Evolutionary conservation across 2,329 filamentous ascomycete genomes (phyloP).

Genomic region (Nectriaceae sp.): DNA sequence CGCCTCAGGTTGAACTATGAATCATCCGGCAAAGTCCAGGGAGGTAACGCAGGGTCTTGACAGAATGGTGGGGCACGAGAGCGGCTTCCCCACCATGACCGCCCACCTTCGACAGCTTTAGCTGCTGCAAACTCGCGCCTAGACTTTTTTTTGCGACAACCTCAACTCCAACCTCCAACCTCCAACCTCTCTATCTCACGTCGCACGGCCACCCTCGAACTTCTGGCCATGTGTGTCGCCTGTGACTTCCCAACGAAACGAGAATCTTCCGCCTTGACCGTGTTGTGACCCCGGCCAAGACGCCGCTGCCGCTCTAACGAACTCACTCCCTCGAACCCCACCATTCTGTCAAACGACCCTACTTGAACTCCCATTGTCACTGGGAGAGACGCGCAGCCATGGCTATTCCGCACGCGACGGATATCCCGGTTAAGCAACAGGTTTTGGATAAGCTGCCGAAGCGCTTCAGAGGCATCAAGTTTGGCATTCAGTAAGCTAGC

Average conservation of each 20-base stretch:
- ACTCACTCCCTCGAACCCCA: background rate
- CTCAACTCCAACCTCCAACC: slow-evolving; percentile 2
- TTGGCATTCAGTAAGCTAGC: slow-evolving; percentile 78
- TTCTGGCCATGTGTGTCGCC: slow-evolving; percentile 23
- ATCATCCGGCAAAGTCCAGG: slow-evolving; percentile 6
- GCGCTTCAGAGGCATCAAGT: slow-evolving; percentile 90
- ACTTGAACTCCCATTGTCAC: too few relatives aligned
- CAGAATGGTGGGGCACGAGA: slow-evolving; percentile 32
- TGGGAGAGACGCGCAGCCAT: too few relatives aligned
- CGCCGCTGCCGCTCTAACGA: background rate
- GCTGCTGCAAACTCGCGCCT: slow-evolving; percentile 1
- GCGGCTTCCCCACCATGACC: slow-evolving; percentile 3
- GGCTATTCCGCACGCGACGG: slow-evolving; percentile 15
- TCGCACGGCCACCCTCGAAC: slow-evolving; percentile 6
- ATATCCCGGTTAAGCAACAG: slow-evolving; percentile 72
- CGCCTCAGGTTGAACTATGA: slow-evolving; percentile 12
- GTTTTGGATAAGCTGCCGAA: slow-evolving; percentile 87
- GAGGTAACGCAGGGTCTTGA: slow-evolving; percentile 9
- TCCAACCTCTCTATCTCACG: background rate
- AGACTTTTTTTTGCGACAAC: slow-evolving; percentile 21
- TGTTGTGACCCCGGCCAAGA: slow-evolving; percentile 14
- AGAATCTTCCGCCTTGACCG: slow-evolving; percentile 9
- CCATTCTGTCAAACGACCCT: background rate
- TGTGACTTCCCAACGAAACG: slow-evolving; percentile 4
- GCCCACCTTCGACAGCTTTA: background rate